Base-by-base conservation (phyloP, 2,329 filamentous ascomycete species). In the Ophiostoma sp. region DNA sequence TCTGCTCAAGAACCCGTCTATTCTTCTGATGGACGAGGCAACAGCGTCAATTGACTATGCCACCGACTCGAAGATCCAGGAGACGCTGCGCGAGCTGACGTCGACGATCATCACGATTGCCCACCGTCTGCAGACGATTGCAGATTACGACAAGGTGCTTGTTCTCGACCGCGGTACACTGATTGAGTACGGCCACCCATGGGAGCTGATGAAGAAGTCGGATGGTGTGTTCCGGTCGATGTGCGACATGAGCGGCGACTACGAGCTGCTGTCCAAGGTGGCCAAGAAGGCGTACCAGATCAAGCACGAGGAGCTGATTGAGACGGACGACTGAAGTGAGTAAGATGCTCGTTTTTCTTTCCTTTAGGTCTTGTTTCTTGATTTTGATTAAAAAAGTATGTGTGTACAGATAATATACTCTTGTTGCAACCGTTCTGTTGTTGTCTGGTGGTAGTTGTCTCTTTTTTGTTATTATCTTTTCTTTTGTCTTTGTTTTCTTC, bases 21-120 rank as follows among this genome's bases (percentile, higher is more conserved):
- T 99, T 1, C 84, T 99, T n/a, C 90, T 99, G 77, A 98, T 99
- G 95, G 95, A 99, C 79, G 95, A 99, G 82, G 95, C 95, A 0
- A 99, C 95, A 0, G 95, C 95, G 0, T 96, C 92, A 0, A 98
- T 99, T 76, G 95, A 99, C 81, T 98, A 98, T 80, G 90, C 89
- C 5, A 99, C 95, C 1, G 95, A 99, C 76, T 85, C 90, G 67
- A 97, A 97, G 82, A 98, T 99, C 75, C 95, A 99, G 80, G 93
- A 92, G 76, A 98, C 95, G 0, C 94, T 99, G 72, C 90, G 93
- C n/a, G 91, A 97, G 79, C 86, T 98, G 75, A 90, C 89, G 74
- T 92, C 93, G 78, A 99, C 95, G 0, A 97, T 96, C 72, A 92
- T 98, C 77, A 98, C 95, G 0, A 98, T 99, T 76, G 95, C 95